Percentiles rank a stretch among this genome's conserved stretches.
Conservation (phyloP, 2,329 filamentous ascomycete species). For the Epichloe baconii region DNA sequence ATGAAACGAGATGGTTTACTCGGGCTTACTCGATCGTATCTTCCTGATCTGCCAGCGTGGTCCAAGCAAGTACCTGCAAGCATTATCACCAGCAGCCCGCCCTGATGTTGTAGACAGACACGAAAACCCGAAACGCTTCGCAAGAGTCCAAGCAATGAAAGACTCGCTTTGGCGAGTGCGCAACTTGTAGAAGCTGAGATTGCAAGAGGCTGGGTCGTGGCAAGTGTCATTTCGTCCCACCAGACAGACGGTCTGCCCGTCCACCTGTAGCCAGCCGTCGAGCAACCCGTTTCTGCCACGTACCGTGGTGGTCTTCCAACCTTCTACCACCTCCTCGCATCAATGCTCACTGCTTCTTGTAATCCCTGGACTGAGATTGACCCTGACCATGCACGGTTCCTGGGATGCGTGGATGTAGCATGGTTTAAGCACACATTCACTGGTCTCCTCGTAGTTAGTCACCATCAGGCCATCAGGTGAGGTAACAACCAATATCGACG, state of each 20-base stretch:
- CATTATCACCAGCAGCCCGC: no score
- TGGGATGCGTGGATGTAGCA: background rate
- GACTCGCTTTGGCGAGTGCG: background rate
- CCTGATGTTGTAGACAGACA: no score
- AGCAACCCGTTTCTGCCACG: background rate
- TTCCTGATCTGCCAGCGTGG: background rate
- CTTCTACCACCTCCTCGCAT: background rate
- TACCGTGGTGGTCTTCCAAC: background rate
- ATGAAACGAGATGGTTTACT: background rate
- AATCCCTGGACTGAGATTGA: background rate
- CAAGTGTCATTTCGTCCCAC: background rate
- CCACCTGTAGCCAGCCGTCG: conserved; percentile 4
- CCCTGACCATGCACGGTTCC: no score
- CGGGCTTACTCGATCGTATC: background rate
- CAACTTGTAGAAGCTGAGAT: background rate
- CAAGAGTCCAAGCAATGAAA: background rate
- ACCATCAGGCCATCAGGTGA: background rate
- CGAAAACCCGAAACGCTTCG: background rate
- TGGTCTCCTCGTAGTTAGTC: background rate
- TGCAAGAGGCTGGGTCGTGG: background rate
- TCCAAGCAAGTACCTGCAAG: background rate
- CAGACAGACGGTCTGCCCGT: background rate
- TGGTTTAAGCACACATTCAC: background rate
- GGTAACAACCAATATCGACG: background rate
- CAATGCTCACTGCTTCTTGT: background rate